Evolutionary conservation across 1,284 basidiomycete genomes (phyloP), one percentile per base, ranked within the genome.

Genomic region (Salmacisia buchloeana): DNA sequence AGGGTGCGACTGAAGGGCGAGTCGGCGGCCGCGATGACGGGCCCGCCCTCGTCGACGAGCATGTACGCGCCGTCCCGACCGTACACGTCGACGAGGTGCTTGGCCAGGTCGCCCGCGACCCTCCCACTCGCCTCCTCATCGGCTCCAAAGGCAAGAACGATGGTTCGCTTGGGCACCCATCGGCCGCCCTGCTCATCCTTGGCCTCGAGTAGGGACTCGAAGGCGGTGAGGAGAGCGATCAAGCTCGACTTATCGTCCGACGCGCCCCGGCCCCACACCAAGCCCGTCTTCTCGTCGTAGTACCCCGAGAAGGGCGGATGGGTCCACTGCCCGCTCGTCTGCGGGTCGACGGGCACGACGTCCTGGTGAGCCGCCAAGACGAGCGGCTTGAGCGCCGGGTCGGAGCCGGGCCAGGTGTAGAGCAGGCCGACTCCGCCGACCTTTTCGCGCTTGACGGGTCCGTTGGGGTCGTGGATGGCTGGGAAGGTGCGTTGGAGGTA

Each of bases 281-380:
- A 81, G 81, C 54, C 80, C 71, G 61, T 82, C 3, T 80, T 68
- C 10, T 76, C 69, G 25, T 83, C 82, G 57, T 83, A 74, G 58
- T 72, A 72, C 18, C 84, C 85, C 2, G 79, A 78, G 69, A 83
- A 85, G 0, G 85, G 84, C 0, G 82, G 81, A 66, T 82, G 79
- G 0, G 76, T 80, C 85, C 85, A 86, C 43, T 81, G 76, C 41
- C 76, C 74, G 12, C 81, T 59, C 0, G 84, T 85, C n/a, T 76
- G 75, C 10, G 79, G 77, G 36, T 82, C 79, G 46, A 85, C 84
- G 4, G 84, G 84, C 13, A 45, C 46, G 86, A 85, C 85, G 71
- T 87, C 88, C 81, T 88, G 86, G 73, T 89, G 88, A 0, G 83
- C 87, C 21, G 85, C 83, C 38, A 90, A 78, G 38, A 89, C 81